A percentile compares a stretch with the other conserved stretches of the same genome.
These are phyloP conservation scores for Hsuehochloa calcarea DNA, from an alignment of 176 grass and related monocot genomes.

Conservation along the genomic window DNA sequence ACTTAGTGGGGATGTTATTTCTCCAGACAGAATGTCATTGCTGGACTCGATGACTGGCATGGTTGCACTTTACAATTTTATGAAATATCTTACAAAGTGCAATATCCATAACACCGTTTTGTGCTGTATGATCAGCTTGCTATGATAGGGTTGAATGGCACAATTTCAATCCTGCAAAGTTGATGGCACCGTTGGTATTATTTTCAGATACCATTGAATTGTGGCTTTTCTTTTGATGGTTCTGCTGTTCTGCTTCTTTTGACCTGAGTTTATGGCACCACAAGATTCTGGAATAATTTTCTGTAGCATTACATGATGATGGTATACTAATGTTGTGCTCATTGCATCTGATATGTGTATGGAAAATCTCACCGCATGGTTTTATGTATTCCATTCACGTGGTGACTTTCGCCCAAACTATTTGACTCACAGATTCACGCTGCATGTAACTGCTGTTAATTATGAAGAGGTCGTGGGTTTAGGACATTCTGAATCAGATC, in stretches of 20 bases:
- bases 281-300: neutral
- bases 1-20: neutral
- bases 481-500: conserved; percentile 10
- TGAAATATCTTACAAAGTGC: conserved; percentile 4
- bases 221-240: conserved; percentile 19
- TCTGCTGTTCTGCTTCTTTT: neutral
- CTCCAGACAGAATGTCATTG: conserved; percentile 3
- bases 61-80: neutral
- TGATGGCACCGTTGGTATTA: conserved; percentile 3
- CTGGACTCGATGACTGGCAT: neutral
- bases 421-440: neutral
- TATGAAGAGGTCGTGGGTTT: neutral
- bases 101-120: neutral
- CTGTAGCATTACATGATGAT: neutral
- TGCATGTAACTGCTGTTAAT: conserved; percentile 24
- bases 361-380: neutral
- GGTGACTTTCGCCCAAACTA: conserved; percentile 10
- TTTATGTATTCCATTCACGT: neutral
- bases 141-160: conserved; percentile 10
- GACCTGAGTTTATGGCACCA: neutral
- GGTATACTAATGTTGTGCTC: neutral
- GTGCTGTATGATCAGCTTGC: conserved; percentile 13
- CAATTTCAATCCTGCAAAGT: neutral
- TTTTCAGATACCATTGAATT: conserved; percentile 22
- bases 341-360: neutral